Percentiles rank a stretch among this genome's conserved stretches.
These are phyloP conservation scores for Ascochyta lentis DNA, from an alignment of 2,329 filamentous ascomycete genomes.

Conservation along the genomic window DNA sequence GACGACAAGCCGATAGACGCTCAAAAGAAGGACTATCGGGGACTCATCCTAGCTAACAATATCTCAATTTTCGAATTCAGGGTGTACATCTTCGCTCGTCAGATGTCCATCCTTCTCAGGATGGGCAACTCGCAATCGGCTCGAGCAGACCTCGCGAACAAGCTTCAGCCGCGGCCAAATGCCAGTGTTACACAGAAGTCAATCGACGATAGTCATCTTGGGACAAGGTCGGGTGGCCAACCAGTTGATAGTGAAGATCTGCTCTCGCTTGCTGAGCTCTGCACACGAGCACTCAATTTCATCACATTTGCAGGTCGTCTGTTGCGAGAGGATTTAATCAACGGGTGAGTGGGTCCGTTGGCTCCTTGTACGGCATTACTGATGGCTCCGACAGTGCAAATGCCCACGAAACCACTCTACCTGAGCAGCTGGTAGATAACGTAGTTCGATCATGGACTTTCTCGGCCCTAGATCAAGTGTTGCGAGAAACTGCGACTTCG, in stretches of 20 bases:
- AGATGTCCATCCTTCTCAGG: constrained; percentile 80
- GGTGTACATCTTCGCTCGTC: constrained; percentile 90
- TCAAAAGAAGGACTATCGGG: constrained; percentile 78
- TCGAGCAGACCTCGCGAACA: constrained; percentile 51
- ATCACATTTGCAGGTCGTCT: constrained; percentile 80
- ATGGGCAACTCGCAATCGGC: constrained; percentile 70
- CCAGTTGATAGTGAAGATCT: constrained; percentile 74
- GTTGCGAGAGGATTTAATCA: constrained; percentile 77
- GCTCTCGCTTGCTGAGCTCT: constrained; percentile 82
- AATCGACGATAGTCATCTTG: constrained; percentile 40
- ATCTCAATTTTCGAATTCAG: constrained; percentile 96
- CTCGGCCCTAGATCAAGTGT: constrained; percentile 75
- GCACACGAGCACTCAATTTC: constrained; percentile 81
- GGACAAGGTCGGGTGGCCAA: constrained; percentile 29
- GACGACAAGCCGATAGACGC: constrained; percentile 48
- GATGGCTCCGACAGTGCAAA: constrained; percentile 39
- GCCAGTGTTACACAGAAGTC: constrained; percentile 35
- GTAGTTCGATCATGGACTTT: constrained; percentile 81
- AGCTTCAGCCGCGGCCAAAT: constrained; percentile 40
- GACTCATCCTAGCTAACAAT: constrained; percentile 90
- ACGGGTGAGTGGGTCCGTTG: constrained; percentile 56
- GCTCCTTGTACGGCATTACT: constrained; percentile 8
- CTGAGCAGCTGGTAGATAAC: constrained; percentile 70
- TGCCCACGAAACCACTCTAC: constrained; percentile 32
- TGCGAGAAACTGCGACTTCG: constrained; percentile 75